Percentiles rank a stretch among this genome's conserved stretches.
Evolutionary conservation across 805 yeast species (phyloP).

Genomic region (Wickerhamomyces bisporus): DNA sequence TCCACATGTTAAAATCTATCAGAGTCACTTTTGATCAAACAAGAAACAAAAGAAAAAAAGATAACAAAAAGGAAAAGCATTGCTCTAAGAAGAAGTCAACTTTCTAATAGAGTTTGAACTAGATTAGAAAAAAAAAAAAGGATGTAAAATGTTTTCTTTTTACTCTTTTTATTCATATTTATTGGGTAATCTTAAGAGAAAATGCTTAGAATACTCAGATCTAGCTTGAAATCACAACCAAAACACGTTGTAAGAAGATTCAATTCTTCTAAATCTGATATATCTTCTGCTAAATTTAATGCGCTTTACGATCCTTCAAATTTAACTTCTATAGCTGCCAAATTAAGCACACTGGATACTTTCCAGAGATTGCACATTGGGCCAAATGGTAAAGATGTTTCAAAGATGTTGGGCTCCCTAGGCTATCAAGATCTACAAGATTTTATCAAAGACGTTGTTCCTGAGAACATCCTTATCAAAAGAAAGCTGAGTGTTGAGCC

Average conservation of each 20-base stretch:
- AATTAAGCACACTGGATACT: constrained; percentile 55
- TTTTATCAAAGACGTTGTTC: constrained; percentile 71
- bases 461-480: constrained; percentile 64
- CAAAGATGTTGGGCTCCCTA: constrained; percentile 57
- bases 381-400: constrained; percentile 59
- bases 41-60: too few species aligned
- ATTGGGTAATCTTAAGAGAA: background rate
- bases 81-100: too few species aligned
- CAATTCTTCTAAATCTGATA: constrained; percentile 36
- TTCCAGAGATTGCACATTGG: constrained; percentile 92
- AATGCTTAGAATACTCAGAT: background rate
- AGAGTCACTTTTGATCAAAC: too few species aligned
- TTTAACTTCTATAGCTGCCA: constrained; percentile 7
- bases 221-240: too few species aligned
- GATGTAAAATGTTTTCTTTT: too few species aligned
- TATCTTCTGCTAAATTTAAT: constrained; percentile 49
- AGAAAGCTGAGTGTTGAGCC: constrained; percentile 69
- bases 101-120: too few species aligned
- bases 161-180: too few species aligned
- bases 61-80: too few species aligned
- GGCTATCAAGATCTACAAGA: constrained; percentile 64
- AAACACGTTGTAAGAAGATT: constrained; percentile 1
- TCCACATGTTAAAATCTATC: too few species aligned
- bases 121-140: too few species aligned
- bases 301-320: constrained; percentile 40